Percentiles rank a stretch among this genome's conserved stretches.
These are phyloP conservation scores for Thelonectria discophora DNA, from an alignment of 2,329 filamentous ascomycete species.

Conservation along the genomic window DNA sequence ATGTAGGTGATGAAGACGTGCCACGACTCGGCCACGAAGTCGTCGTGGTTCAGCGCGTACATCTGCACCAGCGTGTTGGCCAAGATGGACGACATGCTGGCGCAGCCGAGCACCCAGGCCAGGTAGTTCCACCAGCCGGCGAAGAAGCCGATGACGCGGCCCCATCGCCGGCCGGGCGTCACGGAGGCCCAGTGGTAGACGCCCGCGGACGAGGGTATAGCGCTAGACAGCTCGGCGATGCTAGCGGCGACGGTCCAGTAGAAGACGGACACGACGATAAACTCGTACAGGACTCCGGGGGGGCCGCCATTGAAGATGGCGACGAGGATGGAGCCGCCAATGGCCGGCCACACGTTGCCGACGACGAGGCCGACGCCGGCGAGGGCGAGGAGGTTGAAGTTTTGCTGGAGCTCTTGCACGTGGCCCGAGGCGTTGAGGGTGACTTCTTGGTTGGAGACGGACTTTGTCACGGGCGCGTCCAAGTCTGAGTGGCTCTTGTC, in stretches of 20 bases:
- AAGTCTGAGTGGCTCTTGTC: slow-evolving; percentile 18
- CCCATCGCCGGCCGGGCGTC: slow-evolving; percentile 61
- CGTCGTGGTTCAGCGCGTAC: slow-evolving; percentile 53
- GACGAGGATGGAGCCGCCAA: slow-evolving; percentile 55
- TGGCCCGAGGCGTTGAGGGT: slow-evolving; percentile 53
- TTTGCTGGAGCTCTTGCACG: slow-evolving; percentile 50
- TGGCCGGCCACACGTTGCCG: slow-evolving; percentile 55
- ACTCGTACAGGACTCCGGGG: slow-evolving; percentile 70
- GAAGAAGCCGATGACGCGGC: slow-evolving; percentile 58
- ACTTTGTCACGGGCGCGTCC: slow-evolving; percentile 12
- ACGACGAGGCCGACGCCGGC: slow-evolving; percentile 53
- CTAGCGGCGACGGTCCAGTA: slow-evolving; percentile 68
- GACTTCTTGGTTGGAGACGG: slow-evolving; percentile 16
- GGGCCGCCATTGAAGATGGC: slow-evolving; percentile 70
- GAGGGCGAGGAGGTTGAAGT: slow-evolving; percentile 53
- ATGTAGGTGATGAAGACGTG: slow-evolving; percentile 56
- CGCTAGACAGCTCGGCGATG: slow-evolving; percentile 68
- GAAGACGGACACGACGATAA: slow-evolving; percentile 57
- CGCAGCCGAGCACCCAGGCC: slow-evolving; percentile 51
- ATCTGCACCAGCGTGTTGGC: slow-evolving; percentile 54
- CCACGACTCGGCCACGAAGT: slow-evolving; percentile 50
- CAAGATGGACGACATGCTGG: slow-evolving; percentile 53
- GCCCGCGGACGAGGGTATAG: slow-evolving; percentile 68
- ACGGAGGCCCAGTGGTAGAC: slow-evolving; percentile 71
- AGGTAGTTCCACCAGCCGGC: slow-evolving; percentile 58